Evolutionary conservation across 2,329 filamentous ascomycete species (phyloP).

Genomic region (Penicillium hesseltinei): DNA sequence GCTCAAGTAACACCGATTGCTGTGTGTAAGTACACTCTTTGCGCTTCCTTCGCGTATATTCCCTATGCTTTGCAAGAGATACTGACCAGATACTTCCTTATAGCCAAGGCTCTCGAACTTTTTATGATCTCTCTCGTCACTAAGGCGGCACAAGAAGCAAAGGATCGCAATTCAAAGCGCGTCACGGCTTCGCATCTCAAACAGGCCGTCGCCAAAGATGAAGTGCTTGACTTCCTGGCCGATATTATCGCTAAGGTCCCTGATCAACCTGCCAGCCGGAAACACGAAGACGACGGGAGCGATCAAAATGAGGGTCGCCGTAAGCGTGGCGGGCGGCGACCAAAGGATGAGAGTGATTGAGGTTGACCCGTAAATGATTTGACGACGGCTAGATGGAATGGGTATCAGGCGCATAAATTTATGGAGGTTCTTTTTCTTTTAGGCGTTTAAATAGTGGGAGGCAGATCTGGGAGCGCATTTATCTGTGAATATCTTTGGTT

Average conservation of each 20-base stretch:
- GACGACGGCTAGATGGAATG: slow-evolving; percentile 24
- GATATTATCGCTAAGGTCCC: slow-evolving; percentile 88
- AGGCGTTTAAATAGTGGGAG: slow-evolving; percentile 11
- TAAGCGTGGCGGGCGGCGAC: slow-evolving; percentile 43
- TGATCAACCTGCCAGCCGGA: slow-evolving; percentile 53
- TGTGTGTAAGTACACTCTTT: slow-evolving; percentile 58
- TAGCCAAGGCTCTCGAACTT: slow-evolving; percentile 88
- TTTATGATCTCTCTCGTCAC: slow-evolving; percentile 96
- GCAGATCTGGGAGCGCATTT: slow-evolving; percentile 24
- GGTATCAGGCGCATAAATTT: slow-evolving; percentile 22
- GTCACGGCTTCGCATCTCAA: slow-evolving; percentile 91
- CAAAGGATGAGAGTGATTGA: slow-evolving; percentile 43
- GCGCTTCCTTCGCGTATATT: background rate
- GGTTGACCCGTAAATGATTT: slow-evolving; percentile 10
- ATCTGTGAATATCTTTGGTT: slow-evolving; percentile 27
- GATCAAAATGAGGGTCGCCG: slow-evolving; percentile 50
- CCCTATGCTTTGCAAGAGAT: slow-evolving; percentile 4
- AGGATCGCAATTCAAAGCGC: slow-evolving; percentile 78
- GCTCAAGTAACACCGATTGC: slow-evolving; percentile 96
- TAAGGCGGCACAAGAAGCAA: slow-evolving; percentile 81
- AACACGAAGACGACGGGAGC: slow-evolving; percentile 46
- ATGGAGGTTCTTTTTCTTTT: slow-evolving; percentile 1
- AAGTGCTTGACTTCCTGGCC: slow-evolving; percentile 89
- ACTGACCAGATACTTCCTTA: slow-evolving; percentile 17
- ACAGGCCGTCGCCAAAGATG: slow-evolving; percentile 79